Evolutionary conservation across 257 asterid genomes (phyloP).

Genomic region (Solanum lignicaule): DNA sequence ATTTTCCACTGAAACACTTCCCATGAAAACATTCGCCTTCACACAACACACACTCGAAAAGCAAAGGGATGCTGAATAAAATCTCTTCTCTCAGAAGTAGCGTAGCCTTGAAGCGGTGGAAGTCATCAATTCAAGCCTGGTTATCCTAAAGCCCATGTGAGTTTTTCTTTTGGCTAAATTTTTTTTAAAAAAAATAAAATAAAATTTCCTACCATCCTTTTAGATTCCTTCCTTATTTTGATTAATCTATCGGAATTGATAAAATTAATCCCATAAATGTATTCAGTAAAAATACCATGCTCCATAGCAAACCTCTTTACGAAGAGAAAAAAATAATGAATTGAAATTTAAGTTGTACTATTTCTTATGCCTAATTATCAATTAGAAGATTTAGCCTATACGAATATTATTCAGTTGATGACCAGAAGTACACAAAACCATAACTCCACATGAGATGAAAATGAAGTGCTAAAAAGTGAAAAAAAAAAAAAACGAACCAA

Average conservation of each 20-base stretch:
- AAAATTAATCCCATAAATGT: not conserved
- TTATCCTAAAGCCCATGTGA: not conserved
- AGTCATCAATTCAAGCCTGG: not conserved
- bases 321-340: not conserved
- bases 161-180: not conserved
- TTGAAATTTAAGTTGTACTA: not conserved
- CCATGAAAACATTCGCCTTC: not conserved
- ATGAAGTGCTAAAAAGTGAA: not conserved
- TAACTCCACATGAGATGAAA: not conserved
- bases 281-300: not conserved
- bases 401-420: not conserved
- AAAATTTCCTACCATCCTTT: not conserved
- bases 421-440: not conserved
- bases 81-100: not conserved
- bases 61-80: not conserved
- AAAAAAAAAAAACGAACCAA: conserved; percentile 33
- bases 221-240: not conserved
- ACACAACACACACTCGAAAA: not conserved
- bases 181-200: not conserved
- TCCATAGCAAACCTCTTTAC: not conserved
- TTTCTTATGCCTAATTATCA: not conserved
- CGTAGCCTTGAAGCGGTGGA: not conserved
- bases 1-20: not conserved
- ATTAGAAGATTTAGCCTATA: not conserved
- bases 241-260: not conserved